phyloP scores from a whole-genome alignment of 495 filamentous ascomycete genomes.

The Tuber indicum region DNA sequence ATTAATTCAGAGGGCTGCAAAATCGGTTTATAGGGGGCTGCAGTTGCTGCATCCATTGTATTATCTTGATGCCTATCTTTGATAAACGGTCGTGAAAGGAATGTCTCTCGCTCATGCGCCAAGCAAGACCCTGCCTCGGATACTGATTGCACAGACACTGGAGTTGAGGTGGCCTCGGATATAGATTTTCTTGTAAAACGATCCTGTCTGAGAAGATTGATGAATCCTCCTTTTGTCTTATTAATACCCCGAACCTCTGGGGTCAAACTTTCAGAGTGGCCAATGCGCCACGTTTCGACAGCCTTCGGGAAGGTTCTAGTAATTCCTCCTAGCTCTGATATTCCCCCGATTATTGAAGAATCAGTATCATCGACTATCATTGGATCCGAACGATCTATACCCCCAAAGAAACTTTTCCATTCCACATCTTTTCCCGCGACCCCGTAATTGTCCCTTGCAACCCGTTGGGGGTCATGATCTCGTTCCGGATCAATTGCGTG shows the following conservation, averaged over 20 bases:
- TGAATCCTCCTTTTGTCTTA: not conserved
- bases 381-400: not conserved
- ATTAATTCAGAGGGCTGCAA: not conserved
- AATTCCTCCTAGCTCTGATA: not conserved
- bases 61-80: not conserved
- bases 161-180: not conserved
- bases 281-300: not conserved
- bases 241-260: not conserved
- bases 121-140: not conserved
- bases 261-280: not conserved
- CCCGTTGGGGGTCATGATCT: not conserved
- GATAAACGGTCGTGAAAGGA: not conserved
- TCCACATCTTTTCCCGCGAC: not conserved
- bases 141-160: not conserved
- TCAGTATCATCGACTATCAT: not conserved
- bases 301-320: not conserved
- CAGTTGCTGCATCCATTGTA: not conserved
- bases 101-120: not conserved
- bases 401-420: not conserved
- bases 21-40: not conserved
- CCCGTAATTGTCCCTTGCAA: not conserved
- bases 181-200: not conserved
- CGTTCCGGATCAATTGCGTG: not conserved
- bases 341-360: not conserved
- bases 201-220: not conserved